These are phyloP conservation scores for Trypanosoma theileri DNA, from an alignment of 208 protist genomes.

Conservation along the genomic window DNA sequence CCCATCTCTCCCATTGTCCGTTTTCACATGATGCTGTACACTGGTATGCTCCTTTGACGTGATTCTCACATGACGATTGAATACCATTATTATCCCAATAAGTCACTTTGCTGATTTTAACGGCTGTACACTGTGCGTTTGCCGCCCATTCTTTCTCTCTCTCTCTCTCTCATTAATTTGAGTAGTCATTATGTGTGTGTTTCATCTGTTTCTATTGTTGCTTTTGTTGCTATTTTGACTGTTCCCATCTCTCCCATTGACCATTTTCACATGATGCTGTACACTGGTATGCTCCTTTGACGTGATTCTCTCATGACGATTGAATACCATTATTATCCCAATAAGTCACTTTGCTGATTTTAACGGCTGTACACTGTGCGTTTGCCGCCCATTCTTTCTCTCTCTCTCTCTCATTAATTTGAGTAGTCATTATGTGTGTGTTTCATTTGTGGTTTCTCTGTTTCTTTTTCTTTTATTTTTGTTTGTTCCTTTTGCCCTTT, in stretches of 20 bases:
- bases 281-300: conserved; percentile 30
- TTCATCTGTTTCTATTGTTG: conserved; percentile 23
- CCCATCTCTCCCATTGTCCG: not conserved
- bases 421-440: conserved; percentile 9
- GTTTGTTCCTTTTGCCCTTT: not conserved
- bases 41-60: conserved; percentile 31
- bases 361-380: not conserved
- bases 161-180: not conserved
- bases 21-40: conserved; percentile 16
- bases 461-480: conserved; percentile 26
- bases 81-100: conserved; percentile 25
- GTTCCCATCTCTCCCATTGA: conserved; percentile 17
- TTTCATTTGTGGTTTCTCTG: conserved; percentile 22
- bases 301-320: conserved; percentile 17
- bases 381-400: not conserved
- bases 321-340: conserved; percentile 23
- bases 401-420: conserved; percentile 1
- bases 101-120: conserved; percentile 4
- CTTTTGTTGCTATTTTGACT: conserved; percentile 26
- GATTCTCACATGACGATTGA: conserved; percentile 17
- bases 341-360: conserved; percentile 6
- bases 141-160: conserved; percentile 1
- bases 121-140: not conserved
- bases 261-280: conserved; percentile 13
- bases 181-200: conserved; percentile 14